phyloP scores from a whole-genome alignment of 495 filamentous ascomycete species.

The Annulohypoxylon maeteangense region DNA sequence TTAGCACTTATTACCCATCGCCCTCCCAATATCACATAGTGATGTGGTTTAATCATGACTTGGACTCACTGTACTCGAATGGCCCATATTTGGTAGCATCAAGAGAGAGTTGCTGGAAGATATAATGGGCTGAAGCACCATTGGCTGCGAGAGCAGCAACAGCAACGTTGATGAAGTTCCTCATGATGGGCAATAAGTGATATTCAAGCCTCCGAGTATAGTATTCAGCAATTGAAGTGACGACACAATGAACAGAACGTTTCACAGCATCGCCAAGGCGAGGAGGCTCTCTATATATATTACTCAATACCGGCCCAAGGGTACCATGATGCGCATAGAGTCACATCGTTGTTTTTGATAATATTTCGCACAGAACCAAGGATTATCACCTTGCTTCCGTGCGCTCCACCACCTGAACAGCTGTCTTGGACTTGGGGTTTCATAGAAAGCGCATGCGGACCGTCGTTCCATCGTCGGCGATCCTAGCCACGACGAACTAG shows the following conservation, averaged over 20 bases:
- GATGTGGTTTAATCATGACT: not conserved
- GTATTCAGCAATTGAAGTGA: conserved; percentile 4
- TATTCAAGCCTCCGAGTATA: conserved; percentile 5
- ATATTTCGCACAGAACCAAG: not conserved
- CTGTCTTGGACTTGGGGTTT: conserved; percentile 8
- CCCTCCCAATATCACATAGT: not conserved
- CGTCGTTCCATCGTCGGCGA: conserved; percentile 45
- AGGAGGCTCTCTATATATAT: conserved; percentile 33
- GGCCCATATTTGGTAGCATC: conserved; percentile 36
- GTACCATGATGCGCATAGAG: conserved; percentile 25
- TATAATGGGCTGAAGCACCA: conserved; percentile 46
- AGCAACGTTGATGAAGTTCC: conserved; percentile 43
- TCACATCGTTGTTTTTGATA: conserved; percentile 12
- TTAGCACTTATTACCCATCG: conserved; percentile 7
- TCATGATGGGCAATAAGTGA: conserved; percentile 32
- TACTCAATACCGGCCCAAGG: conserved; percentile 22
- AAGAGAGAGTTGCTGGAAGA: conserved; percentile 45
- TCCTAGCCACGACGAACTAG: conserved; percentile 19
- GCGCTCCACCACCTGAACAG: conserved; percentile 27
- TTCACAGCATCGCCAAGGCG: conserved; percentile 15
- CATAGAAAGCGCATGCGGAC: conserved; percentile 23
- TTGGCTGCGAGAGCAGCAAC: conserved; percentile 39
- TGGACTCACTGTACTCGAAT: conserved; percentile 46
- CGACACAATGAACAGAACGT: conserved; percentile 3
- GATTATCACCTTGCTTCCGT: conserved; percentile 9